Percentiles rank a stretch among this genome's conserved stretches.
Conservation (phyloP, 352 stramenopile species). For the Globisporangium iwayamae region DNA sequence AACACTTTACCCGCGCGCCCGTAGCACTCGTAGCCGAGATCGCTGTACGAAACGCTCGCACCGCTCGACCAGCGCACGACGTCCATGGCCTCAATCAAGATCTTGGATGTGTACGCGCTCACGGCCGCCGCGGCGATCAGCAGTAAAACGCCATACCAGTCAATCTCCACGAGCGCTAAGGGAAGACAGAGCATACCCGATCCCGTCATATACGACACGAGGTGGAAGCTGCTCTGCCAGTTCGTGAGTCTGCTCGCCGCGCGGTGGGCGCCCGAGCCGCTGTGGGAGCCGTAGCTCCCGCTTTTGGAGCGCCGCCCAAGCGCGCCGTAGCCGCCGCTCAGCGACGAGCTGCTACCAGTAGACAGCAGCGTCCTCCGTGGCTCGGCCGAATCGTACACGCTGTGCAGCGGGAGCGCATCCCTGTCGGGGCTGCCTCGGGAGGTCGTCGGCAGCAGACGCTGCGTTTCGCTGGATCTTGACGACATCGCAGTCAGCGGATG, state of each 20-base stretch:
- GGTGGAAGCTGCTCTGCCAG: constrained; percentile 66
- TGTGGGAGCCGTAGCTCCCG: constrained; percentile 20
- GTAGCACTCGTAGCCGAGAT: constrained; percentile 69
- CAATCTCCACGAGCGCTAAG: constrained; percentile 70
- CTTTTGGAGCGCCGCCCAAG: constrained; percentile 20
- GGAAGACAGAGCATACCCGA: constrained; percentile 71
- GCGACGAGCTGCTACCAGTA: constrained; percentile 30
- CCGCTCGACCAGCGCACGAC: constrained; percentile 65
- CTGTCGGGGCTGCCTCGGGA: not conserved
- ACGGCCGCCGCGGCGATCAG: constrained; percentile 45
- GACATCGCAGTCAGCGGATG: constrained; percentile 1
- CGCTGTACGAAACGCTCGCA: constrained; percentile 57
- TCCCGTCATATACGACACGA: constrained; percentile 75
- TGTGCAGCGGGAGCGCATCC: constrained; percentile 6
- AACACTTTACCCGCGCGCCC: constrained; percentile 34
- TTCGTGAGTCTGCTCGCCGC: constrained; percentile 30
- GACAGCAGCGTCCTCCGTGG: constrained; percentile 15
- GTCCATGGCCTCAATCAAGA: constrained; percentile 70
- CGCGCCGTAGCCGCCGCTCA: constrained; percentile 28
- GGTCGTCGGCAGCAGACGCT: not conserved
- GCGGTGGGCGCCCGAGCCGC: constrained; percentile 2
- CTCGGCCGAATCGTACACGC: constrained; percentile 7
- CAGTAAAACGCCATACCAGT: constrained; percentile 71
- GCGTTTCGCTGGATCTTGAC: constrained; percentile 15
- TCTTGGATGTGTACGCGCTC: constrained; percentile 59